These are phyloP conservation scores for Xylariales sp. DNA, from an alignment of 2,329 filamentous ascomycete species.

Conservation along the genomic window DNA sequence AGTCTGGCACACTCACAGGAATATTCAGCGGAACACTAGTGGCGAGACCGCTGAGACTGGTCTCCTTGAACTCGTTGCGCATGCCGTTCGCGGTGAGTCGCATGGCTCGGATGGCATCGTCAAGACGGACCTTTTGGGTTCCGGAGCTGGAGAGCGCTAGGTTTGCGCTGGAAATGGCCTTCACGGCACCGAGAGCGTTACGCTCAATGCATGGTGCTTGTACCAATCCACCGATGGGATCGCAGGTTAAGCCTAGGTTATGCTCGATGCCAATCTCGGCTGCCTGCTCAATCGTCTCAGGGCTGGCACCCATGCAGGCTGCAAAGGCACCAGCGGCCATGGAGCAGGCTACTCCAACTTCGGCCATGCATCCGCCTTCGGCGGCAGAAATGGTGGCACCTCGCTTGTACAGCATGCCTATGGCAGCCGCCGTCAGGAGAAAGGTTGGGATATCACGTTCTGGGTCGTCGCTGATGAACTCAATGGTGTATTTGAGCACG, in stretches of 20 bases:
- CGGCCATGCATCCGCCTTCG: slow-evolving; percentile 50
- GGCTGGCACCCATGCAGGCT: slow-evolving; percentile 46
- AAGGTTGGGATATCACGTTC: slow-evolving; percentile 46
- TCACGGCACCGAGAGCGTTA: slow-evolving; percentile 46
- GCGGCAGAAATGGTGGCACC: slow-evolving; percentile 47
- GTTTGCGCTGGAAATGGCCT: slow-evolving; percentile 47
- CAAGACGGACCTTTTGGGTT: slow-evolving; percentile 43
- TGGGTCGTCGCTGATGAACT: slow-evolving; percentile 45
- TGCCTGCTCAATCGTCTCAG: slow-evolving; percentile 45
- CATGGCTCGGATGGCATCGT: slow-evolving; percentile 48
- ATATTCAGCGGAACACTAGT: slow-evolving; percentile 46
- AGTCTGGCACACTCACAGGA: slow-evolving; percentile 48
- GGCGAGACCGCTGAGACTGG: slow-evolving; percentile 44
- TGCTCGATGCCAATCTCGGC: slow-evolving; percentile 50
- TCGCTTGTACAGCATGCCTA: slow-evolving; percentile 50
- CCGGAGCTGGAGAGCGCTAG: slow-evolving; percentile 41
- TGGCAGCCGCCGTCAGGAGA: slow-evolving; percentile 43
- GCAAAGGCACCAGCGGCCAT: slow-evolving; percentile 48
- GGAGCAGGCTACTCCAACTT: slow-evolving; percentile 47
- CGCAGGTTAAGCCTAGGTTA: slow-evolving; percentile 46
- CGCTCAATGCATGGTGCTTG: slow-evolving; percentile 48
- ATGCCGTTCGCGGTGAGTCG: slow-evolving; percentile 45
- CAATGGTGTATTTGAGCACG: slow-evolving; percentile 45
- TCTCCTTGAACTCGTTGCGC: slow-evolving; percentile 51
- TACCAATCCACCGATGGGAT: slow-evolving; percentile 45